Evolutionary conservation across 768 basidiomycete genomes (phyloP).

Genomic region (Phylloporus scabripes): DNA sequence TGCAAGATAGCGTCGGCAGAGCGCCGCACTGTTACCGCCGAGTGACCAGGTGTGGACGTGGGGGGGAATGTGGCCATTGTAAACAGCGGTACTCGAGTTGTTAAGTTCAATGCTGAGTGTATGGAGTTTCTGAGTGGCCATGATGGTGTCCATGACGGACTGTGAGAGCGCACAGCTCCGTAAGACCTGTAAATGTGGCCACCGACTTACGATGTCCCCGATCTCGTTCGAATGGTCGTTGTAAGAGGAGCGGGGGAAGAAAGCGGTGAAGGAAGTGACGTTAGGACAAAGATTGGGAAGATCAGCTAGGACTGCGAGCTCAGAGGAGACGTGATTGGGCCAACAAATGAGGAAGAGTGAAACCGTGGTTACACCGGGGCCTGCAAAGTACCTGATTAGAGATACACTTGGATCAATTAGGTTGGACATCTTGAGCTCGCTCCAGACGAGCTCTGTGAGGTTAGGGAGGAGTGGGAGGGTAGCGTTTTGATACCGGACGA

Average conservation of each 20-base stretch:
- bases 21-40: slow-evolving; percentile 18
- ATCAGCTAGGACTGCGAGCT: slow-evolving; percentile 17
- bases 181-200: slow-evolving; percentile 16
- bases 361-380: slow-evolving; percentile 14
- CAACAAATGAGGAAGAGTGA: slow-evolving; percentile 23
- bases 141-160: slow-evolving; percentile 17
- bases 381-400: neutral
- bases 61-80: slow-evolving; percentile 16
- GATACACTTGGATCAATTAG: neutral
- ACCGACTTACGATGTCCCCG: slow-evolving; percentile 18
- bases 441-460: neutral
- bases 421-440: neutral
- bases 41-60: slow-evolving; percentile 19
- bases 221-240: slow-evolving; percentile 25
- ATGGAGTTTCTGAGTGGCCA: slow-evolving; percentile 8
- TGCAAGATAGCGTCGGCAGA: slow-evolving; percentile 20
- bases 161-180: slow-evolving; percentile 20
- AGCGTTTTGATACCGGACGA: neutral
- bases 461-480: neutral
- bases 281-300: slow-evolving; percentile 22
- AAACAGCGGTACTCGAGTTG: slow-evolving; percentile 16
- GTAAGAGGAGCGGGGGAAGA: slow-evolving; percentile 24
- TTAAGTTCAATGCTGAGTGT: slow-evolving; percentile 26
- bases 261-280: slow-evolving; percentile 22
- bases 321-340: slow-evolving; percentile 19